Evolutionary conservation across 2,329 filamentous ascomycete species (phyloP).

Genomic region (Lasiodiplodia gonubiensis): DNA sequence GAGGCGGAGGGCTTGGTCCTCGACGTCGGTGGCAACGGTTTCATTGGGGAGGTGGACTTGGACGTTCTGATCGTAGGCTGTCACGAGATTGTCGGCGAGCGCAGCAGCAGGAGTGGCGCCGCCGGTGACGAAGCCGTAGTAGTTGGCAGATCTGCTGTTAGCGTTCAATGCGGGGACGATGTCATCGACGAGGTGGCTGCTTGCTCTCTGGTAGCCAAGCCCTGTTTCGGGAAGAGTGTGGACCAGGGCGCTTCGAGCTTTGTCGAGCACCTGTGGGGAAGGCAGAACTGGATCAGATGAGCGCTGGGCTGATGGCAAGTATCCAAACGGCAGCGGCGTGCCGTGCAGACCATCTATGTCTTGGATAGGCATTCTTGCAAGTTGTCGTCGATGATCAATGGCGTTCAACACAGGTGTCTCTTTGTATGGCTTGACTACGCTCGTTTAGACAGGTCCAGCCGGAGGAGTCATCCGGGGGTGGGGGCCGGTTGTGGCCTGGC

Average conservation of each 20-base stretch:
- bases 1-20: conserved; percentile 73
- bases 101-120: conserved; percentile 78
- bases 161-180: conserved; percentile 66
- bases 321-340: not conserved
- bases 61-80: conserved; percentile 81
- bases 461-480: conserved; percentile 4
- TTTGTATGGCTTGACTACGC: conserved; percentile 1
- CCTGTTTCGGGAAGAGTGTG: conserved; percentile 47
- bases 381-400: too few species aligned
- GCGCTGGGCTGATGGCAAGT: conserved; percentile 15
- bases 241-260: conserved; percentile 45
- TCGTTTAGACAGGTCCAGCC: conserved; percentile 8
- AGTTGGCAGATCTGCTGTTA: conserved; percentile 61
- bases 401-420: not conserved
- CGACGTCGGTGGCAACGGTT: conserved; percentile 76
- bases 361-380: not conserved
- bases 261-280: conserved; percentile 35
- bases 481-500: too few species aligned
- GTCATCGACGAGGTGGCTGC: conserved; percentile 53
- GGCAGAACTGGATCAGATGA: conserved; percentile 44
- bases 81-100: conserved; percentile 84
- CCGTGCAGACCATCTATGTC: not conserved
- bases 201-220: conserved; percentile 50
- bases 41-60: conserved; percentile 80
- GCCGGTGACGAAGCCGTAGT: conserved; percentile 91